Evolutionary conservation across 2,329 filamentous ascomycete species (phyloP), one percentile per base, ranked within the genome.

Genomic region (Cordyceps cicadae): DNA sequence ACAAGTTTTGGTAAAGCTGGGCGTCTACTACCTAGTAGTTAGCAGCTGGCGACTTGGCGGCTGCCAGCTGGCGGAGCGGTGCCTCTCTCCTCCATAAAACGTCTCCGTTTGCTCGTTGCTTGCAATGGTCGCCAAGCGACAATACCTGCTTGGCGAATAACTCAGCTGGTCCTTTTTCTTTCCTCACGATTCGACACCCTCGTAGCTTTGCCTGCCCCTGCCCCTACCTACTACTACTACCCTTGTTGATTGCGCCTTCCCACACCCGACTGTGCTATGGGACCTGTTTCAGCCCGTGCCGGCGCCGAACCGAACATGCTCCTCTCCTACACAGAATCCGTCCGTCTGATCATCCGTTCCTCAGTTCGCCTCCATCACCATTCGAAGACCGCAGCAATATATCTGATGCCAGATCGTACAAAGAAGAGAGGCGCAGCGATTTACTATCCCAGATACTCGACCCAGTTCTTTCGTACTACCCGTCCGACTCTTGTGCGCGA

Each of bases 331-430:
- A 12, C 46, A 43, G 37, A 41, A 51, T 48, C 34, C 55, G 56
- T 48, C 34, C 55, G 56, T 59, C 56, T 59, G 56, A 59, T 59
- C 56, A 59, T 59, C 56, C 48, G 56, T 59, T 59, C 56, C 26
- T 52, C 46, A 3, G 46, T 43, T 43, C 43, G 32, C 32, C 55
- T 37, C 41, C n/a, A 24, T 49, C 9, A 15, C 26, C 45, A 21
- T 58, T 21, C 43, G 46, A 51, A 58, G 26, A 43, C 32, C 17
- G 54, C 19, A 9, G 37, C 21, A 58, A 58, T 51, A 43, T 59
- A 46, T 59, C 56, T 45, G 48, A 17, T 26, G 21, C 48, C 34
- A 12, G 56, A 52, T 59, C 56, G 26, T 52, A 24, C 15, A 49
- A 41, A 41, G 45, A 29, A 29, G 2, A 41, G 48, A 52, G 55